phyloP scores from a whole-genome alignment of 306 rosid genomes.

The Carpinus fangiana region DNA sequence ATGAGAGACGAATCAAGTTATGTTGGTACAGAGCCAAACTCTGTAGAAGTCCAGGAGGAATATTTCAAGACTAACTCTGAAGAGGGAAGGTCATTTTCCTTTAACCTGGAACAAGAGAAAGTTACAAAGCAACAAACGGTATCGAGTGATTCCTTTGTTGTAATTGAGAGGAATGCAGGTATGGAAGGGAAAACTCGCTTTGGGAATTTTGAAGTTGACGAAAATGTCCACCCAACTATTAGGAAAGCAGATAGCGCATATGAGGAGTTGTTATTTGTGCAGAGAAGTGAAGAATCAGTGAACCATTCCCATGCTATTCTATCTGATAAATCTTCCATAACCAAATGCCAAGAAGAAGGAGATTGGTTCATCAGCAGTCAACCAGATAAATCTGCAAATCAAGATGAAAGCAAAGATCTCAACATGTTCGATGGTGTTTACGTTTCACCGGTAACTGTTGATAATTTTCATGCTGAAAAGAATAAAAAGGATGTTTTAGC shows the following conservation, averaged over 20 bases:
- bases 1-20: slow-evolving; percentile 62
- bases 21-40: slow-evolving; percentile 34
- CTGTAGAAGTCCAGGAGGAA: slow-evolving; percentile 48
- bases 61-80: slow-evolving; percentile 38
- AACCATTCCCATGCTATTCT: slow-evolving; percentile 33
- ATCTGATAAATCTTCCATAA: slow-evolving; percentile 39
- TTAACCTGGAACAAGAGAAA: slow-evolving; percentile 41
- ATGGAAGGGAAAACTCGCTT: slow-evolving; percentile 27
- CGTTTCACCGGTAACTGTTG: slow-evolving; percentile 41
- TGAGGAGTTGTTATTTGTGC: slow-evolving; percentile 60
- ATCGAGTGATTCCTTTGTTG: slow-evolving; percentile 69
- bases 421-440: slow-evolving; percentile 50
- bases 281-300: slow-evolving; percentile 50
- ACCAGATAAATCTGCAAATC: slow-evolving; percentile 40
- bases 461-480: slow-evolving; percentile 38
- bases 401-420: slow-evolving; percentile 39
- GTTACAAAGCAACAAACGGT: slow-evolving; percentile 42
- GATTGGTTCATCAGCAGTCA: slow-evolving; percentile 66
- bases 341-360: slow-evolving; percentile 58
- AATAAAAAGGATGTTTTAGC: slow-evolving; percentile 53
- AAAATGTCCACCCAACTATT: slow-evolving; percentile 34
- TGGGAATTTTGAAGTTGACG: slow-evolving; percentile 58
- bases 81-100: slow-evolving; percentile 43
- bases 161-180: slow-evolving; percentile 43
- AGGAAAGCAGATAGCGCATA: slow-evolving; percentile 44